A percentile compares a stretch with the other conserved stretches of the same genome.
These are phyloP conservation scores for Serendipita vermifera DNA, from an alignment of 768 basidiomycete species.

Conservation along the genomic window DNA sequence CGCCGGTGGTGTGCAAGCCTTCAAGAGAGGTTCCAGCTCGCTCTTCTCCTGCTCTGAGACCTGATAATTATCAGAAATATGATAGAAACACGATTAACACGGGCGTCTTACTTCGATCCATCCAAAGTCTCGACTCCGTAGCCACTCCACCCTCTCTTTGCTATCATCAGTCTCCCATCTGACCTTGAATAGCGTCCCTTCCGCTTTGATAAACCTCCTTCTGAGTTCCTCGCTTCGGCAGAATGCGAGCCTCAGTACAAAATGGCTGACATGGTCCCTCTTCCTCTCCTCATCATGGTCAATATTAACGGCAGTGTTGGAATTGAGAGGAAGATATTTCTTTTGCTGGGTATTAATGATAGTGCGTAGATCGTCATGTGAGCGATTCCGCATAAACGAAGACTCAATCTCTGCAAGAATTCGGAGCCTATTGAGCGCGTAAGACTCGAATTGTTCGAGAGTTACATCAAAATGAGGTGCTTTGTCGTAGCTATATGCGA, in stretches of 20 bases:
- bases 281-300: conserved; percentile 51
- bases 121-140: conserved; percentile 49
- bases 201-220: conserved; percentile 77
- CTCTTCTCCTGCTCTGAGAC: conserved; percentile 47
- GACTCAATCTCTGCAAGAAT: conserved; percentile 87
- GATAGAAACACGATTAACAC: background rate
- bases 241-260: conserved; percentile 86
- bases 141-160: conserved; percentile 50
- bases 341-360: conserved; percentile 51
- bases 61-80: conserved; percentile 24
- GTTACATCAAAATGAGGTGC: conserved; percentile 84
- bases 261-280: conserved; percentile 84
- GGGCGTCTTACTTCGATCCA: conserved; percentile 41
- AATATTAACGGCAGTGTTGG: conserved; percentile 36
- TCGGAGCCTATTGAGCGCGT: conserved; percentile 75
- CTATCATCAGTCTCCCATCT: conserved; percentile 56
- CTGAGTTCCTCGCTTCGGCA: conserved; percentile 90
- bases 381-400: conserved; percentile 66
- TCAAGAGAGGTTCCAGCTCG: conserved; percentile 35
- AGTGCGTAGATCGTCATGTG: conserved; percentile 61
- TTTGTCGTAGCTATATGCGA: conserved; percentile 61
- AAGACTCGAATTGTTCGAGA: conserved; percentile 88
- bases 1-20: conserved; percentile 31
- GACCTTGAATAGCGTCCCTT: conserved; percentile 68
- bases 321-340: conserved; percentile 63